Evolutionary conservation across 306 rosid genomes (phyloP), one percentile per base, ranked within the genome.

Genomic region (Myrica gale): DNA sequence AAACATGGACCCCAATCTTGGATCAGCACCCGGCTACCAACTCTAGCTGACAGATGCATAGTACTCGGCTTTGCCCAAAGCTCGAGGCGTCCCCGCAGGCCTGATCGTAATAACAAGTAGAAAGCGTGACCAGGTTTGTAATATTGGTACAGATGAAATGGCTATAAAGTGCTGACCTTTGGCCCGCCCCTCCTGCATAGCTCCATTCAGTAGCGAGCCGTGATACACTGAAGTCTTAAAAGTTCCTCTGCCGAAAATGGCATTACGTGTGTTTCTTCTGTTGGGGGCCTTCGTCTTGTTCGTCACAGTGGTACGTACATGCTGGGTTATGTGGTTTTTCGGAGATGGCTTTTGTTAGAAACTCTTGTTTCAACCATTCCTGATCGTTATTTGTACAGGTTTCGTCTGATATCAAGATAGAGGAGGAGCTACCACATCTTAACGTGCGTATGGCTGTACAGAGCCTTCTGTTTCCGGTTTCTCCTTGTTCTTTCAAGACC

Each of bases 361-460:
- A 3, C 4, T 65, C 13, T 13, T 41, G 48, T n/a, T 3, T 41
- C 9, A 62, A 9, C 46, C 47, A 7, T 39, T 5, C 39, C 6
- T 17, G 26, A 41, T 66, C 26, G 17, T 17, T 11, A 0, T 23
- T 4, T 9, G 44, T 50, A 61, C 68, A 86, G 92, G 81, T 88
- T 73, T 84, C 92, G 11, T 88, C 88, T 66, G 92, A 88, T 78
- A 39, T 76, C 70, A 44, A 84, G 74, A 73, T 70, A 15, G 81
- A 80, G 69, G 80, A 81, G 26, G 80, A 83, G 58, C 61, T 78
- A 0, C 7, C 5, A 2, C 20, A 69, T 54, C 63, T 62, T 9
- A 58, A 42, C 61, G 74, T 71, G 45, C 74, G 56, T 0, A 79
- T 74, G 37, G 3, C 3, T 32, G 37, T 32, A 32, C 37, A 32